These are phyloP conservation scores for Patellifolia procumbens DNA, from an alignment of 179 eudicot genomes.

Conservation along the genomic window DNA sequence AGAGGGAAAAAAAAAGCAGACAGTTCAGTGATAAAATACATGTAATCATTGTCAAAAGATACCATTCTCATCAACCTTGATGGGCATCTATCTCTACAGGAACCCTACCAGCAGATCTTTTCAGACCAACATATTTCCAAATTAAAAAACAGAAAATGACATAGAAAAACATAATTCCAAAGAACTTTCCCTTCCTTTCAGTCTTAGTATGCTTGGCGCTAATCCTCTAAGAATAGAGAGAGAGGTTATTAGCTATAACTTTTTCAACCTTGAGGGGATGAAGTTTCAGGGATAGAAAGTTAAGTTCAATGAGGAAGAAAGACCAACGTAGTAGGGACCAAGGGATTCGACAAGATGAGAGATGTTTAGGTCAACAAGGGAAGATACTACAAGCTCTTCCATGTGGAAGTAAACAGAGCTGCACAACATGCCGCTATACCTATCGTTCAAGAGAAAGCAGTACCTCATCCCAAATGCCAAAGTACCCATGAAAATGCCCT, in stretches of 20 bases:
- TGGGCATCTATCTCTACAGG: neutral
- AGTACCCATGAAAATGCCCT: neutral
- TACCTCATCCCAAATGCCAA: neutral
- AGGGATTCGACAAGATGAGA: neutral
- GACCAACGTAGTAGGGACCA: neutral
- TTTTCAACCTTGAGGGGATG: neutral
- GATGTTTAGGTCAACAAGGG: neutral
- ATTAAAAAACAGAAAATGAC: neutral
- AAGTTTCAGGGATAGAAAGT: neutral
- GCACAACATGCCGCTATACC: neutral
- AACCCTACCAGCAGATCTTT: neutral
- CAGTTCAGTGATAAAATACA: neutral
- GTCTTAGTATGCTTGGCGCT: neutral
- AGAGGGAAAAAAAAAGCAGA: conserved; percentile 2
- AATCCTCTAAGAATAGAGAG: neutral
- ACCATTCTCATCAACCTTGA: neutral
- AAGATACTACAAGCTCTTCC: neutral
- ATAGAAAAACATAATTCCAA: neutral
- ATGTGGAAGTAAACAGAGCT: no score
- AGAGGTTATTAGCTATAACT: neutral
- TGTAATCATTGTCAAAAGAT: neutral
- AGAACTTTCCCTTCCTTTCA: neutral
- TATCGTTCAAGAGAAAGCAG: neutral
- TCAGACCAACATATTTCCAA: neutral
- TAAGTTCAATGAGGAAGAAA: neutral